Conservation (phyloP, 306 rosid genomes). For the Gynostemma pentaphyllum region DNA sequence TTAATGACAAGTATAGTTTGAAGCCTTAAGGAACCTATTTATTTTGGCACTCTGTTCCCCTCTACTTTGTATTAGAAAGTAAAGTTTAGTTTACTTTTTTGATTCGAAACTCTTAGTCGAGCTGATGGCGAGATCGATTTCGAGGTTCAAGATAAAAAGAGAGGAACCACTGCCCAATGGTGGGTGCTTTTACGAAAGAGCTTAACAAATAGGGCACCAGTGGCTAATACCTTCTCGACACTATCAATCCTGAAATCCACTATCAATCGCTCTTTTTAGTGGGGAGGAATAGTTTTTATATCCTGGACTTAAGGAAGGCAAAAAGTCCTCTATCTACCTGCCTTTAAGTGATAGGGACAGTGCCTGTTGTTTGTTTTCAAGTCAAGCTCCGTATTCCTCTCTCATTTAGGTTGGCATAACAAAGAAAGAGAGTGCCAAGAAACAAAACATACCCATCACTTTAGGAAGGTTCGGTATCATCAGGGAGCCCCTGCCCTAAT, state of each 20-base stretch:
- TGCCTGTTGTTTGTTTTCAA: background rate
- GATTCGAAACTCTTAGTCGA: background rate
- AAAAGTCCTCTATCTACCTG: background rate
- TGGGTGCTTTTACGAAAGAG: background rate
- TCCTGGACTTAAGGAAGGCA: background rate
- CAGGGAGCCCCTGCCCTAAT: too few species aligned
- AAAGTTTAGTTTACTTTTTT: background rate
- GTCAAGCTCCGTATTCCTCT: background rate
- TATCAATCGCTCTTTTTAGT: background rate
- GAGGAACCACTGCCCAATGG: background rate
- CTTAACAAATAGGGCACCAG: background rate
- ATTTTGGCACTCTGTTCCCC: background rate
- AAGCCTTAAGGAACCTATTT: too few species aligned
- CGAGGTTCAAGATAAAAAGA: background rate
- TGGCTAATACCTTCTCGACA: background rate
- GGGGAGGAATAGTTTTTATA: background rate
- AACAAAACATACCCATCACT: background rate
- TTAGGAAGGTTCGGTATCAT: background rate
- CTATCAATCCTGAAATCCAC: background rate
- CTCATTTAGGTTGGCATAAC: background rate
- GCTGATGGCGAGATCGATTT: background rate
- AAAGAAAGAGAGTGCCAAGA: background rate
- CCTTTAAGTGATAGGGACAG: background rate
- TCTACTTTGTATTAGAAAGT: background rate
- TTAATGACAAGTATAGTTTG: too few species aligned